phyloP scores from a whole-genome alignment of 208 protist genomes.

The Phytomonas sp. region DNA sequence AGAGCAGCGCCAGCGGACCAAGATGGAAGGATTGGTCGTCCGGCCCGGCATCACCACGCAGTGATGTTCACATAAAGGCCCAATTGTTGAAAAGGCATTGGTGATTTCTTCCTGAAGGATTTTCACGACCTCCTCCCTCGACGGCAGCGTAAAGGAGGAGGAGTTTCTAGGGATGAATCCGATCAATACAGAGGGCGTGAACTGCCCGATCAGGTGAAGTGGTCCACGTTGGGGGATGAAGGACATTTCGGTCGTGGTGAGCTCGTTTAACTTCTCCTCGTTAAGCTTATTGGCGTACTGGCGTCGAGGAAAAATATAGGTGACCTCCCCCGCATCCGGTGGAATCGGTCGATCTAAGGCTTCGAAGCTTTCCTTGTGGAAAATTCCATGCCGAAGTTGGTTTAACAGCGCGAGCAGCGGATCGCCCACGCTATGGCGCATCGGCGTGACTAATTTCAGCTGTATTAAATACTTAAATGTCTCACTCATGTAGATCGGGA shows the following conservation, averaged over 20 bases:
- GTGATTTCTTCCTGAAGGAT: constrained; percentile 18
- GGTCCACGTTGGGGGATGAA: constrained; percentile 71
- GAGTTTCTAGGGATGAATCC: constrained; percentile 14
- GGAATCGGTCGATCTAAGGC: constrained; percentile 52
- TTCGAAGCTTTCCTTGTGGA: constrained; percentile 31
- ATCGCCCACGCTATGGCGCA: constrained; percentile 57
- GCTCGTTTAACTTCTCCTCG: constrained; percentile 52
- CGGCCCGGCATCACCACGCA: constrained; percentile 59
- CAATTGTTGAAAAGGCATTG: not conserved
- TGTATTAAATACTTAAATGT: constrained; percentile 50
- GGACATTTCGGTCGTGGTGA: constrained; percentile 47
- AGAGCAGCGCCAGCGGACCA: constrained; percentile 42
- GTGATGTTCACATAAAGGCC: constrained; percentile 35
- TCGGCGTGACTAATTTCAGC: constrained; percentile 65
- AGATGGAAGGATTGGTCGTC: constrained; percentile 13
- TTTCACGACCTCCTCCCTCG: not conserved
- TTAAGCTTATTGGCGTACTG: constrained; percentile 72
- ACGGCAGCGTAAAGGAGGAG: not conserved
- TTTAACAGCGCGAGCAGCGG: constrained; percentile 48
- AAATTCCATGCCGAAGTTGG: constrained; percentile 49
- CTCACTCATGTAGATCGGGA: constrained; percentile 47
- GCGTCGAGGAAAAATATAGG: constrained; percentile 75
- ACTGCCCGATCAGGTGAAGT: constrained; percentile 56
- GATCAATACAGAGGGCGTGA: constrained; percentile 50
- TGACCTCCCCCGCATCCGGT: constrained; percentile 36